Evolutionary conservation across 106 monocot species (phyloP).

Genomic region (Phalaenopsis equestris): DNA sequence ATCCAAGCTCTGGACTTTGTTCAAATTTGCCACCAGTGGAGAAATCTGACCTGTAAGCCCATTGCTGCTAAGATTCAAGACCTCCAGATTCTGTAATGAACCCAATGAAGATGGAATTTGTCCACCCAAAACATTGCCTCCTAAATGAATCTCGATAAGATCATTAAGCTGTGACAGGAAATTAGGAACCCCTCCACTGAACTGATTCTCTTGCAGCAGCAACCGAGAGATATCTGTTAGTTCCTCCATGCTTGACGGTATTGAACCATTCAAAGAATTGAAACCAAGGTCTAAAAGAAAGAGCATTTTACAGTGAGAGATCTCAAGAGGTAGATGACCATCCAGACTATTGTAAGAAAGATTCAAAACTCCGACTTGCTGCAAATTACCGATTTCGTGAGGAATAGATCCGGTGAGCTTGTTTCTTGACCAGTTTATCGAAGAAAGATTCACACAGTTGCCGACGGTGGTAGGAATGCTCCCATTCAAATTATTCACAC

Average conservation of each 20-base stretch:
- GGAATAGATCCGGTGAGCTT: slow-evolving; percentile 53
- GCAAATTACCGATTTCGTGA: slow-evolving; percentile 39
- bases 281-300: slow-evolving; percentile 48
- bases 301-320: slow-evolving; percentile 41
- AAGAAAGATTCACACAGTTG: slow-evolving; percentile 50
- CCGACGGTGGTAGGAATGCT: slow-evolving; percentile 42
- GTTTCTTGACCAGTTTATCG: slow-evolving; percentile 58
- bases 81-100: slow-evolving; percentile 20
- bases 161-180: slow-evolving; percentile 31
- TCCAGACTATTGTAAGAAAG: slow-evolving; percentile 44
- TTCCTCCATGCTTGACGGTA: slow-evolving; percentile 30
- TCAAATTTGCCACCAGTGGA: slow-evolving; percentile 27
- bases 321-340: slow-evolving; percentile 53
- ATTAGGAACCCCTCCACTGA: slow-evolving; percentile 62
- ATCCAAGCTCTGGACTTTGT: slow-evolving; percentile 47
- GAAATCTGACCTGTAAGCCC: slow-evolving; percentile 49
- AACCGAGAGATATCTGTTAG: slow-evolving; percentile 31
- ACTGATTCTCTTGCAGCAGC: slow-evolving; percentile 43
- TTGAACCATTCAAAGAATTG: slow-evolving; percentile 64
- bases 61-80: slow-evolving; percentile 68
- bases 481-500: slow-evolving; percentile 45
- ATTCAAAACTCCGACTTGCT: slow-evolving; percentile 39
- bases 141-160: slow-evolving; percentile 51
- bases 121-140: slow-evolving; percentile 60
- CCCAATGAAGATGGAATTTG: slow-evolving; percentile 63